These are phyloP conservation scores for Thraustotheca clavata DNA, from an alignment of 352 stramenopile species.

Conservation along the genomic window DNA sequence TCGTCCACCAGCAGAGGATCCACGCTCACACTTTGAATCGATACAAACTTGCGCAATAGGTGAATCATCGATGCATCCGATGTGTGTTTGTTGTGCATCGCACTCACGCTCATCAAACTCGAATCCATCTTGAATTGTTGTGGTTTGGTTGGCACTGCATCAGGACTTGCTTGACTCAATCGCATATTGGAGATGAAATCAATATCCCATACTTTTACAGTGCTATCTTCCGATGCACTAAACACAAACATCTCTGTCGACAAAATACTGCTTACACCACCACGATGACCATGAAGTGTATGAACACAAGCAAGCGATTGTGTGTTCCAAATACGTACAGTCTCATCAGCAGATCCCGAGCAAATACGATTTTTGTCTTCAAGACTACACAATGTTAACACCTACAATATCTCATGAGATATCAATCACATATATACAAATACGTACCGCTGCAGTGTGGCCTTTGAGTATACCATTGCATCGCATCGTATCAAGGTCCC, in stretches of 20 bases:
- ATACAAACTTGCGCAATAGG: conserved; percentile 15
- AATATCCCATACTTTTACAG: conserved; percentile 17
- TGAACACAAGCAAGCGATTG: conserved; percentile 19
- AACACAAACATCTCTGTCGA: conserved; percentile 20
- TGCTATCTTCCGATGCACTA: conserved; percentile 18
- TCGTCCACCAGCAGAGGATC: conserved; percentile 13
- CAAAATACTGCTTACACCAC: conserved; percentile 1
- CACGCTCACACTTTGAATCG: conserved; percentile 20
- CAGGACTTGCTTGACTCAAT: background rate
- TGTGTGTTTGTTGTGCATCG: conserved; percentile 16
- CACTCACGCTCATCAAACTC: background rate
- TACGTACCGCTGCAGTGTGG: conserved; percentile 13
- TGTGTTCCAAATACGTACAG: conserved; percentile 20
- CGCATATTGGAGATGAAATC: conserved; percentile 21
- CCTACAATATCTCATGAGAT: background rate
- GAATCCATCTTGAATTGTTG: conserved; percentile 15
- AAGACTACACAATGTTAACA: background rate
- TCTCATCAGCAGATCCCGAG: conserved; percentile 13
- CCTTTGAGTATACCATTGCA: conserved; percentile 18
- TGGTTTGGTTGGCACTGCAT: background rate
- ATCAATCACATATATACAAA: background rate
- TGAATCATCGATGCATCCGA: conserved; percentile 20
- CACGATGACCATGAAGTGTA: conserved; percentile 9
- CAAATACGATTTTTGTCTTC: conserved; percentile 21
- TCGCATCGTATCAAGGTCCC: conserved; percentile 18